phyloP scores from a whole-genome alignment of 345 rosid species.

The Dovyalis caffra region DNA sequence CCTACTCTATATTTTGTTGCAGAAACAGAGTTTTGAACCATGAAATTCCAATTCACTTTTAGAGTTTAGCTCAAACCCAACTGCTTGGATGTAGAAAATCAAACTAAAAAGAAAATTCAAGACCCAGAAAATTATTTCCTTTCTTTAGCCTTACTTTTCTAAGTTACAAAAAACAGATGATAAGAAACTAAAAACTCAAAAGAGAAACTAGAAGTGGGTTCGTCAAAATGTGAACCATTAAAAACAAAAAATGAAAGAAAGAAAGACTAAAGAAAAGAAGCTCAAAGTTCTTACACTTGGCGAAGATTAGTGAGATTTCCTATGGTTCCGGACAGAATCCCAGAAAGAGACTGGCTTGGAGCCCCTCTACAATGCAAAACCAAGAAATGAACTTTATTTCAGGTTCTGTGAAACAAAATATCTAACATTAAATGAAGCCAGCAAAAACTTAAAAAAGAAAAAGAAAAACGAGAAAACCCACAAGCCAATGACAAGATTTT shows the following conservation, averaged over 20 bases:
- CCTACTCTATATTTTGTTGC: neutral
- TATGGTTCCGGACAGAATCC: conserved; percentile 64
- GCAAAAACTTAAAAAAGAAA: neutral
- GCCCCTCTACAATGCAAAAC: conserved; percentile 60
- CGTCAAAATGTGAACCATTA: neutral
- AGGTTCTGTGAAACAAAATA: neutral
- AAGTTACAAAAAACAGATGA: conserved; percentile 2
- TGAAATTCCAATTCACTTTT: neutral
- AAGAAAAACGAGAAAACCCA: conserved; percentile 30
- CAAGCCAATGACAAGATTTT: conserved; percentile 79
- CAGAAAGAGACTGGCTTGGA: conserved; percentile 92
- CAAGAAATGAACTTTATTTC: conserved; percentile 21
- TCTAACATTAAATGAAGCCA: neutral
- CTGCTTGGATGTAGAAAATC: neutral
- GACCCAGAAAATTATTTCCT: neutral
- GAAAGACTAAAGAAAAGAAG: neutral
- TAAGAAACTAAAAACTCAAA: conserved; percentile 8
- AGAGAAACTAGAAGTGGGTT: conserved; percentile 3
- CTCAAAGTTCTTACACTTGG: conserved; percentile 63
- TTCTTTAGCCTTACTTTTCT: neutral
- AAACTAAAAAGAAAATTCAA: neutral
- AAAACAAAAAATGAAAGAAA: neutral
- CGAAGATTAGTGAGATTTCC: conserved; percentile 87
- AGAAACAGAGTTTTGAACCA: neutral
- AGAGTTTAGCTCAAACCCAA: neutral